phyloP scores from a whole-genome alignment of 257 asterid genomes.

The Solanum peruvianum region DNA sequence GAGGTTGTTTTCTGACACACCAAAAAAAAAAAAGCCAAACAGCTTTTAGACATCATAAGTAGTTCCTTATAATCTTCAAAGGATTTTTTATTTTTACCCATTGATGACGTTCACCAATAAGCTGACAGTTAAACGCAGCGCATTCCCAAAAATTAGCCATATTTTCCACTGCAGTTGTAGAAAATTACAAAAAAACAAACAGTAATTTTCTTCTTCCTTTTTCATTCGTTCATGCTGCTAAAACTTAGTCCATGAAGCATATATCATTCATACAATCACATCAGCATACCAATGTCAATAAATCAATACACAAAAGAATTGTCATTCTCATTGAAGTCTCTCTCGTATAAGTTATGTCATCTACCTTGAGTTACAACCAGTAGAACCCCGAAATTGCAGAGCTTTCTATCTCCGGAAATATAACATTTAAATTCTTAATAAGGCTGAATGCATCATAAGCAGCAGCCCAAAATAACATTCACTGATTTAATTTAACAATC shows the following conservation, averaged over 20 bases:
- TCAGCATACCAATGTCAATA: neutral
- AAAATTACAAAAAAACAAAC: neutral
- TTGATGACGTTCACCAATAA: neutral
- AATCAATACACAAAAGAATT: neutral
- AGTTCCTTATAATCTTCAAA: neutral
- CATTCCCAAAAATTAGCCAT: neutral
- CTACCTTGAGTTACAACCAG: neutral
- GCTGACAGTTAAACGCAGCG: neutral
- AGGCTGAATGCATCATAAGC: neutral
- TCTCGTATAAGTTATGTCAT: neutral
- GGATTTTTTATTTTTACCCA: neutral
- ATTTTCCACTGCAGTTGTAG: neutral
- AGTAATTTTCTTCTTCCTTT: neutral
- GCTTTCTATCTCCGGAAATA: neutral
- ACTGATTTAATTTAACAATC: neutral
- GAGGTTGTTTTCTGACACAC: neutral
- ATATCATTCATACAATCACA: neutral
- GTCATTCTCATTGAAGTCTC: neutral
- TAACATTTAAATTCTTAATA: neutral
- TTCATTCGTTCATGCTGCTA: neutral
- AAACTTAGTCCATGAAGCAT: neutral
- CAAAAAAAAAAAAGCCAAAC: neutral
- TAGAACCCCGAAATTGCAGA: neutral
- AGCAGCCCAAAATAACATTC: neutral
- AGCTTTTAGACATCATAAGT: neutral